phyloP scores from a whole-genome alignment of 2,329 filamentous ascomycete genomes.

The Ophiocordyceps camponoti-floridani region DNA sequence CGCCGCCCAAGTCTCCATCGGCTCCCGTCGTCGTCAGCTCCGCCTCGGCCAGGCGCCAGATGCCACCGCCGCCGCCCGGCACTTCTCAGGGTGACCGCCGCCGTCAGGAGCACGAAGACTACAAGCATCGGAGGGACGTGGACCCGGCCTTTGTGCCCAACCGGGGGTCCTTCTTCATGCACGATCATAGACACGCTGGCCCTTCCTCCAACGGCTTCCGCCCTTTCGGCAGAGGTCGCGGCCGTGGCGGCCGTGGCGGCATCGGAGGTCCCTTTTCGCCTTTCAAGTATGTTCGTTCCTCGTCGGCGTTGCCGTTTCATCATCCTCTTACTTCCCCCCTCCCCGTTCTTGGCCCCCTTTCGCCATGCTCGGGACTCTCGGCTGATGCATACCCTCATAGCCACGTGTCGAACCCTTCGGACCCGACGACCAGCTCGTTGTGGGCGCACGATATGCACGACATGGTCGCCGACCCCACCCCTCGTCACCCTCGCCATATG shows the following conservation, averaged over 20 bases:
- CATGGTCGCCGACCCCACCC: constrained; percentile 30
- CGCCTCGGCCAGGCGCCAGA: constrained; percentile 23
- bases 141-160: constrained; percentile 91
- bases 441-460: constrained; percentile 97
- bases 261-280: constrained; percentile 40
- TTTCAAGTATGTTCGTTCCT: constrained; percentile 35
- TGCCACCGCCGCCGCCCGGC: constrained; percentile 18
- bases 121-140: constrained; percentile 70
- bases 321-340: constrained; percentile 1
- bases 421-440: constrained; percentile 50
- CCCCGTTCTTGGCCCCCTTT: not conserved
- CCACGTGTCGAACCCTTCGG: constrained; percentile 26
- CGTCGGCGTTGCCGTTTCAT: constrained; percentile 14
- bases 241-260: constrained; percentile 39
- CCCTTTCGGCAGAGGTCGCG: constrained; percentile 49
- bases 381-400: constrained; percentile 7
- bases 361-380: not conserved
- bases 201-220: constrained; percentile 62
- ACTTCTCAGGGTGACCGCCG: constrained; percentile 51
- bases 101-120: constrained; percentile 78
- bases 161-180: constrained; percentile 89
- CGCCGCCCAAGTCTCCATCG: constrained; percentile 20
- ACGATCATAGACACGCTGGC: constrained; percentile 74
- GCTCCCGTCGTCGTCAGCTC: constrained; percentile 39
- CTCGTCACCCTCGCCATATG: constrained; percentile 23